Conservation (phyloP, 257 asterid species). For the Buddleja alternifolia region DNA sequence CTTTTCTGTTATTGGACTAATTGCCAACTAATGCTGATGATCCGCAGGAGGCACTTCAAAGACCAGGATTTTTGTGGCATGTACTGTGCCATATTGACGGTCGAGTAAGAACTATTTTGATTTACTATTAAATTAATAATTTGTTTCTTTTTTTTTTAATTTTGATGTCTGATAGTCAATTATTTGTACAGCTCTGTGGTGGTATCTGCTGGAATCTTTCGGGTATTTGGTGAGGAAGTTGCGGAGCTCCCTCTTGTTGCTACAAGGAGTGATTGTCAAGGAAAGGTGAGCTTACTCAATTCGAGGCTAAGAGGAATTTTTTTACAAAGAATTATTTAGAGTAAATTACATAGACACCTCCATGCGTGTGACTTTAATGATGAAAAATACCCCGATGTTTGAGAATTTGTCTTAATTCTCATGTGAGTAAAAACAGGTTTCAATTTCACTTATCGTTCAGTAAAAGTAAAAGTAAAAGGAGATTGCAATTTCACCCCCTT, state of each 20-base stretch:
- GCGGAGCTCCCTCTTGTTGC: constrained; percentile 96
- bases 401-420: too few species aligned
- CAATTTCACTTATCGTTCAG: too few species aligned
- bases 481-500: too few species aligned
- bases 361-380: too few species aligned
- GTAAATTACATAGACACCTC: too few species aligned
- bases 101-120: constrained; percentile 54
- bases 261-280: constrained; percentile 57
- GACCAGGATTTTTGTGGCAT: constrained; percentile 87
- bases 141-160: not conserved
- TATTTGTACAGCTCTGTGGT: constrained; percentile 56
- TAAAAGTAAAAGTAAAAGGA: too few species aligned
- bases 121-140: not conserved
- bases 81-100: constrained; percentile 69
- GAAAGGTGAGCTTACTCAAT: constrained; percentile 53
- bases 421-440: too few species aligned
- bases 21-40: constrained; percentile 21
- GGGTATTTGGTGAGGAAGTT: constrained; percentile 76
- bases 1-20: constrained; percentile 1
- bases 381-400: too few species aligned
- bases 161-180: constrained; percentile 19
- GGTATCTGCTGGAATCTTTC: constrained; percentile 78
- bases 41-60: constrained; percentile 57
- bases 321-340: too few species aligned
- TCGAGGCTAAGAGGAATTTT: not conserved